Evolutionary conservation across 1,284 basidiomycete species (phyloP).

Genomic region (Puccinia triticina): DNA sequence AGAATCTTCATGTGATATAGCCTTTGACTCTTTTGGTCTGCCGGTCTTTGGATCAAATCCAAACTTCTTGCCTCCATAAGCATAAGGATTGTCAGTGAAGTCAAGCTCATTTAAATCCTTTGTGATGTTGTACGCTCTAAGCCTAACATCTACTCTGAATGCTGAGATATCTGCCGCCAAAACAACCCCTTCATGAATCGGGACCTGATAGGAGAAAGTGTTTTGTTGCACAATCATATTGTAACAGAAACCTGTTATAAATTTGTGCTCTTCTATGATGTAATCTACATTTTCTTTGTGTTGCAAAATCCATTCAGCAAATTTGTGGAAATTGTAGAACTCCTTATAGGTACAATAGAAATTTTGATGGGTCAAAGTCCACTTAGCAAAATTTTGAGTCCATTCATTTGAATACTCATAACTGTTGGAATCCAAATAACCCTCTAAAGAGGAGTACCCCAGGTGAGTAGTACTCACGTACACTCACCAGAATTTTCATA

Average conservation of each 20-base stretch:
- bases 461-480: too few species aligned
- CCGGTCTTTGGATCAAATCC: neutral
- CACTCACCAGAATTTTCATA: too few species aligned
- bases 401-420: neutral
- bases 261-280: neutral
- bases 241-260: conserved; percentile 10
- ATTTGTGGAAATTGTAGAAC: neutral
- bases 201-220: neutral
- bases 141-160: neutral
- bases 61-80: neutral
- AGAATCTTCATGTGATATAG: too few species aligned
- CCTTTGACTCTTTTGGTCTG: neutral
- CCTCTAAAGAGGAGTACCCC: too few species aligned
- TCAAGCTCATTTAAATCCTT: neutral
- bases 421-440: neutral
- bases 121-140: too few species aligned
- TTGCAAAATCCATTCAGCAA: neutral
- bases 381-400: neutral
- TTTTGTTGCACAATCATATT: neutral
- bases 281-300: neutral
- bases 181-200: too few species aligned
- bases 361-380: neutral
- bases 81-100: neutral
- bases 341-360: neutral
- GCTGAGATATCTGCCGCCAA: neutral